These are phyloP conservation scores for Nicotiana otophora DNA, from an alignment of 257 asterid genomes.

Conservation along the genomic window DNA sequence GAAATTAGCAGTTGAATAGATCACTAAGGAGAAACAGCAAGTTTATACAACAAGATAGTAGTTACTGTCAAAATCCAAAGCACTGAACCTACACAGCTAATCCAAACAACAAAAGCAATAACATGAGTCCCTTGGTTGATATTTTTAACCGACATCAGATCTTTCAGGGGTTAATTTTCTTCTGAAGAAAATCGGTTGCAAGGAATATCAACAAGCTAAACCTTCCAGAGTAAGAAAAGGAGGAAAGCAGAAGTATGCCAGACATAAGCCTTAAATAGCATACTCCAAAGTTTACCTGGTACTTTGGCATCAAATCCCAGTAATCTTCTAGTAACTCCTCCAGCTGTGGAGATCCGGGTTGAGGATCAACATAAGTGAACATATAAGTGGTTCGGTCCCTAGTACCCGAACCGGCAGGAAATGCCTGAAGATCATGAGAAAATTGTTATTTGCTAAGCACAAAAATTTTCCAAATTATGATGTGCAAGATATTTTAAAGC, in stretches of 20 bases:
- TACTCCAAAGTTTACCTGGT: conserved; percentile 51
- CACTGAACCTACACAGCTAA: not conserved
- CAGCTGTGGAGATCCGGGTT: conserved; percentile 69
- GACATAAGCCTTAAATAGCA: not conserved
- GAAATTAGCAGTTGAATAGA: not conserved
- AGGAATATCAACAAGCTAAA: not conserved
- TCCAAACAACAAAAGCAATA: not conserved
- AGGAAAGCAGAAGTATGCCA: not conserved
- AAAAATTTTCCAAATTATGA: not conserved
- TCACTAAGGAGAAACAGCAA: not conserved
- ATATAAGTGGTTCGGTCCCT: conserved; percentile 88
- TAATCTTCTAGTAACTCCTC: conserved; percentile 92
- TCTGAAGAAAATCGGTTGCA: not conserved
- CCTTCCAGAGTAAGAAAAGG: not conserved
- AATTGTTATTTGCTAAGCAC: not conserved
- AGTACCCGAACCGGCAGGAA: conserved; percentile 91
- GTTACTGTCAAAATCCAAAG: not conserved
- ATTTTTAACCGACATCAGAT: not conserved
- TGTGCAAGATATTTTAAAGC: not conserved
- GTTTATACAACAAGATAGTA: not conserved
- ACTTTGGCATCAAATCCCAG: conserved; percentile 91
- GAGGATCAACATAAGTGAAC: conserved; percentile 89
- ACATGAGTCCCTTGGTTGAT: not conserved
- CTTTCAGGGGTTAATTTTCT: not conserved
- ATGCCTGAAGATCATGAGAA: conserved; percentile 54